phyloP scores from a whole-genome alignment of 139 green algal species.

The Asterochloris sp. region DNA sequence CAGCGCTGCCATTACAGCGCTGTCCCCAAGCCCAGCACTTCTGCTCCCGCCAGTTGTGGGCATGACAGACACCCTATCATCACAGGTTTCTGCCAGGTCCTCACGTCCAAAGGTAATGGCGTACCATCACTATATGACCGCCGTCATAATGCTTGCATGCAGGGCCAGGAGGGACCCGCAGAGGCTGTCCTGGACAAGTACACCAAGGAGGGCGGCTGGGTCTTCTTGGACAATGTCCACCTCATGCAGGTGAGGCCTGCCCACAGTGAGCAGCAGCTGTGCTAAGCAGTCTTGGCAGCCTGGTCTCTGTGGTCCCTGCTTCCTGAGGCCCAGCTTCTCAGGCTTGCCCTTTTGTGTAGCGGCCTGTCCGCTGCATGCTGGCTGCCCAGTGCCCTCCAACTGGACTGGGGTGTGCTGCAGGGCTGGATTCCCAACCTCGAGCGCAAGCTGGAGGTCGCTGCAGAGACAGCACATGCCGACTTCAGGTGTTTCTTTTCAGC shows the following conservation, averaged over 20 bases:
- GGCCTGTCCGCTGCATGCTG: slow-evolving; percentile 5
- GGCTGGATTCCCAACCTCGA: slow-evolving; percentile 84
- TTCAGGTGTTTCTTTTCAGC: slow-evolving; percentile 91
- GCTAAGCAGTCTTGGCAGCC: slow-evolving; percentile 10
- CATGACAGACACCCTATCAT: no score
- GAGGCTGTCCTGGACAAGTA: slow-evolving; percentile 82
- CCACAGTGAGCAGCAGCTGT: slow-evolving; percentile 68
- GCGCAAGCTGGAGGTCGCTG: slow-evolving; percentile 78
- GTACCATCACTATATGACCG: no score
- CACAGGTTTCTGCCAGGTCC: no score
- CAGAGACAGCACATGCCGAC: slow-evolving; percentile 72
- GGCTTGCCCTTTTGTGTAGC: background rate
- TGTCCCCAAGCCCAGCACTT: no score
- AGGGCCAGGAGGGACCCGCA: slow-evolving; percentile 74
- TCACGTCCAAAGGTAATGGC: no score
- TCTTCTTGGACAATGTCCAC: slow-evolving; percentile 92
- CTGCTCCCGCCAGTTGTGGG: no score
- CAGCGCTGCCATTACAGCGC: no score
- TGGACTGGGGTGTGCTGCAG: slow-evolving; percentile 9
- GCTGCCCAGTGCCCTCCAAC: slow-evolving; percentile 17
- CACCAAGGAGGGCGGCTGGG: slow-evolving; percentile 80
- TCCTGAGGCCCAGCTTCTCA: slow-evolving; percentile 29
- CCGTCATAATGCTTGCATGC: background rate
- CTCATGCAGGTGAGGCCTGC: slow-evolving; percentile 88
- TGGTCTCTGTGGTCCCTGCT: background rate